These are phyloP conservation scores for Corylus americana DNA, from an alignment of 306 rosid genomes.

Conservation along the genomic window DNA sequence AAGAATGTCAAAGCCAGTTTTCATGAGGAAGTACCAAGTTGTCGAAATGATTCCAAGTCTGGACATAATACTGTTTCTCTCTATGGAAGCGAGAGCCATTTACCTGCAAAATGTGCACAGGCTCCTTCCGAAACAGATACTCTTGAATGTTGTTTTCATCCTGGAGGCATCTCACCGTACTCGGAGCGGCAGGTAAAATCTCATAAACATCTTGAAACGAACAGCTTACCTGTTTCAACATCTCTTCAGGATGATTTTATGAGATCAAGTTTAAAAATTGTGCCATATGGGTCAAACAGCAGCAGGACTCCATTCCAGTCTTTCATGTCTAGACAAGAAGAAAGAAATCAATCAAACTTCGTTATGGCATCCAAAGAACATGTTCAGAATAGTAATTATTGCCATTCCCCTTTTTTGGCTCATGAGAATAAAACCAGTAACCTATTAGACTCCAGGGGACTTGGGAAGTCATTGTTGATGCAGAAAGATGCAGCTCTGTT, in stretches of 20 bases:
- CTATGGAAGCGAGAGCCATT: slow-evolving; percentile 26
- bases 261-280: slow-evolving; percentile 45
- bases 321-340: slow-evolving; percentile 27
- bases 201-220: slow-evolving; percentile 35
- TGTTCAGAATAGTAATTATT: slow-evolving; percentile 32
- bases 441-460: slow-evolving; percentile 38
- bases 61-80: slow-evolving; percentile 33
- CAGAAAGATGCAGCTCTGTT: slow-evolving; percentile 38
- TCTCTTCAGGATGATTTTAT: slow-evolving; percentile 30
- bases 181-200: slow-evolving; percentile 32
- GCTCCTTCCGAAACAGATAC: slow-evolving; percentile 38
- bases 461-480: slow-evolving; percentile 41
- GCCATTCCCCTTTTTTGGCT: slow-evolving; percentile 45
- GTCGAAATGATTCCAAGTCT: slow-evolving; percentile 35
- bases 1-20: slow-evolving; percentile 32
- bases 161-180: slow-evolving; percentile 26
- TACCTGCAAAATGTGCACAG: slow-evolving; percentile 31
- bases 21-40: slow-evolving; percentile 30
- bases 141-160: slow-evolving; percentile 23
- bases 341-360: slow-evolving; percentile 42
- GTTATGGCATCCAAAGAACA: slow-evolving; percentile 40
- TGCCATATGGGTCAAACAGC: slow-evolving; percentile 37
- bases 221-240: slow-evolving; percentile 40
- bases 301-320: slow-evolving; percentile 42
- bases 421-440: slow-evolving; percentile 46